Evolutionary conservation across 305 asterid genomes (phyloP).

Genomic region (Rubia peregrina): DNA sequence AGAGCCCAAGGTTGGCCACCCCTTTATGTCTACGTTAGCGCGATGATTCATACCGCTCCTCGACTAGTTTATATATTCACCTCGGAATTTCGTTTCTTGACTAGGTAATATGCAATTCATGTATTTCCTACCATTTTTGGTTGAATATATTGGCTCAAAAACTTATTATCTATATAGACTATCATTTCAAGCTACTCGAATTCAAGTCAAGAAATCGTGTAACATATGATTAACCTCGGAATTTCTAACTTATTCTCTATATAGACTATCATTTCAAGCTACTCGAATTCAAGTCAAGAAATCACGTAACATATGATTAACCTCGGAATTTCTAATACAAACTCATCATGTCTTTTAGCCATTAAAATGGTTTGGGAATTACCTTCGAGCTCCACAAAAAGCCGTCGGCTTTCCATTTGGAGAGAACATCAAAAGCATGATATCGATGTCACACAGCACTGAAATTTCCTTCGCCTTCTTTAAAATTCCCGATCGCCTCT

Average conservation of each 20-base stretch:
- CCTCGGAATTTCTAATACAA: background rate
- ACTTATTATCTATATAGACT: no score
- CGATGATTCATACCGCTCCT: no score
- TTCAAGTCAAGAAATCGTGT: no score
- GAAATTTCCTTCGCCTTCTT: slow-evolving; percentile 84
- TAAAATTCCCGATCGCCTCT: slow-evolving; percentile 69
- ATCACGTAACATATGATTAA: background rate
- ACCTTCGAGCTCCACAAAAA: slow-evolving; percentile 68
- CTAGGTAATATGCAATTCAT: background rate
- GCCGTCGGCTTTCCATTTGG: slow-evolving; percentile 76
- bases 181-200: background rate
- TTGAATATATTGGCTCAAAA: background rate
- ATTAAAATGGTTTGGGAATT: background rate
- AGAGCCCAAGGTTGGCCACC: no score
- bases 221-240: background rate
- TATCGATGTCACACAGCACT: slow-evolving; percentile 68
- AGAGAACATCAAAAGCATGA: slow-evolving; percentile 77
- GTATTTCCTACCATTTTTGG: background rate
- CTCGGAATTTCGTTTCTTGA: background rate
- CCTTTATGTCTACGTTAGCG: no score
- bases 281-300: background rate
- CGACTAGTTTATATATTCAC: no score
- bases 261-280: no score
- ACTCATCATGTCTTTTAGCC: background rate
- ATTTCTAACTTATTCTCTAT: no score